Evolutionary conservation across 2,329 filamentous ascomycete genomes (phyloP).

Genomic region (Cercospora citrullina): DNA sequence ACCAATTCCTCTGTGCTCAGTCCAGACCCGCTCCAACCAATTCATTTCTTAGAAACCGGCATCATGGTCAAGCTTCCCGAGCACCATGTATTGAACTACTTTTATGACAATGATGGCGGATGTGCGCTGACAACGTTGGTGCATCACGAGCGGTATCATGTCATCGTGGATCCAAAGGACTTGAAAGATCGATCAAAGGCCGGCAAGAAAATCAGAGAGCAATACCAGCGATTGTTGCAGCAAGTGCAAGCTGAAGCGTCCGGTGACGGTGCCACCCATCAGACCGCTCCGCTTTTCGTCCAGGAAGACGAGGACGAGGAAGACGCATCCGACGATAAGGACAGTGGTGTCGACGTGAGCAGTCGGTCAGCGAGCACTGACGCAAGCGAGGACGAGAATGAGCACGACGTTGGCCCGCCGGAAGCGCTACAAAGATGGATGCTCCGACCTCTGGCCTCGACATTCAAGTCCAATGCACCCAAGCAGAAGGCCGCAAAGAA

Average conservation of each 20-base stretch:
- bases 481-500: slow-evolving; percentile 7
- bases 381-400: slow-evolving; percentile 24
- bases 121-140: slow-evolving; percentile 38
- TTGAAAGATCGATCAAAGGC: slow-evolving; percentile 28
- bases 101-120: slow-evolving; percentile 36
- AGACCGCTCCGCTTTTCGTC: slow-evolving; percentile 25
- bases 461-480: slow-evolving; percentile 18
- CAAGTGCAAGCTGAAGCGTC: slow-evolving; percentile 24
- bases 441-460: slow-evolving; percentile 30
- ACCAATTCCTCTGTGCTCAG: not conserved
- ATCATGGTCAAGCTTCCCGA: slow-evolving; percentile 27
- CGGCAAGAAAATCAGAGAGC: slow-evolving; percentile 24
- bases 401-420: slow-evolving; percentile 20
- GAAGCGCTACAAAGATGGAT: slow-evolving; percentile 37
- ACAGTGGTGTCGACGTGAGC: slow-evolving; percentile 35
- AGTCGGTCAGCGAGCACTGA: slow-evolving; percentile 1
- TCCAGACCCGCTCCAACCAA: not conserved
- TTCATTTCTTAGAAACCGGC: not conserved
- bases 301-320: slow-evolving; percentile 26
- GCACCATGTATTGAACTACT: slow-evolving; percentile 38
- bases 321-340: slow-evolving; percentile 23
- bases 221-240: slow-evolving; percentile 32
- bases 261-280: slow-evolving; percentile 16
- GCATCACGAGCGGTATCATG: slow-evolving; percentile 37
- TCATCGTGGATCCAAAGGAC: slow-evolving; percentile 34